These are phyloP conservation scores for Obba rivulosa DNA, from an alignment of 768 basidiomycete species.

Conservation along the genomic window DNA sequence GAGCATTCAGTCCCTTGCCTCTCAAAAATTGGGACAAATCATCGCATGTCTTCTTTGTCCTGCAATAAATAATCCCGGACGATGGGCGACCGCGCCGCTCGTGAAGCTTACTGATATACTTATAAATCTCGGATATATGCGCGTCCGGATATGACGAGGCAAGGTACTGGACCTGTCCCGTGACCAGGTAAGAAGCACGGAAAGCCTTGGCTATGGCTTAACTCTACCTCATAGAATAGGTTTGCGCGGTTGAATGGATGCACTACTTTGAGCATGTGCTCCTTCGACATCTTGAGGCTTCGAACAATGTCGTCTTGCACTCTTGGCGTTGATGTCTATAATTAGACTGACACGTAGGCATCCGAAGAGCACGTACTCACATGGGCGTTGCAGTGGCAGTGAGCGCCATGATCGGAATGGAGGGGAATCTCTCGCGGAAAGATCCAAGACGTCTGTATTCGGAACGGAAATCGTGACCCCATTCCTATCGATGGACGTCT, in stretches of 20 bases:
- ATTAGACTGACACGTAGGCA: conserved; percentile 1
- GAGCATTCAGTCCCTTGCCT: conserved; percentile 58
- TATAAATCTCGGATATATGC: conserved; percentile 60
- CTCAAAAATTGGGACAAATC: conserved; percentile 60
- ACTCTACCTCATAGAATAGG: conserved; percentile 70
- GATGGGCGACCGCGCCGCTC: conserved; percentile 52
- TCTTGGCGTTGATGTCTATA: conserved; percentile 30
- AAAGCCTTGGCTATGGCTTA: not conserved
- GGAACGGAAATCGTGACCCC: conserved; percentile 77
- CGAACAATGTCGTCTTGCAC: conserved; percentile 71
- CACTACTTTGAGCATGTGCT: conserved; percentile 53
- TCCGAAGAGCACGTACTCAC: conserved; percentile 32
- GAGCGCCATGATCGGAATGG: conserved; percentile 82
- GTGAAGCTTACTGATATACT: conserved; percentile 63
- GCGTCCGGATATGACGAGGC: conserved; percentile 42
- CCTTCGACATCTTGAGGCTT: conserved; percentile 54
- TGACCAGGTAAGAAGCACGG: not conserved
- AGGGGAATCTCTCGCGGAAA: conserved; percentile 60
- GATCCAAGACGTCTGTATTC: conserved; percentile 69
- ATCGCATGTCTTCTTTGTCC: conserved; percentile 62
- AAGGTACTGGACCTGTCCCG: conserved; percentile 55
- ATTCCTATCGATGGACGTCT: conserved; percentile 49
- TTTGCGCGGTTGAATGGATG: conserved; percentile 82
- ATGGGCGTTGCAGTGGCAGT: conserved; percentile 76
- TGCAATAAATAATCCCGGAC: conserved; percentile 76